Conservation (phyloP, 2,329 filamentous ascomycete genomes). For the Lecanicillium sp. region DNA sequence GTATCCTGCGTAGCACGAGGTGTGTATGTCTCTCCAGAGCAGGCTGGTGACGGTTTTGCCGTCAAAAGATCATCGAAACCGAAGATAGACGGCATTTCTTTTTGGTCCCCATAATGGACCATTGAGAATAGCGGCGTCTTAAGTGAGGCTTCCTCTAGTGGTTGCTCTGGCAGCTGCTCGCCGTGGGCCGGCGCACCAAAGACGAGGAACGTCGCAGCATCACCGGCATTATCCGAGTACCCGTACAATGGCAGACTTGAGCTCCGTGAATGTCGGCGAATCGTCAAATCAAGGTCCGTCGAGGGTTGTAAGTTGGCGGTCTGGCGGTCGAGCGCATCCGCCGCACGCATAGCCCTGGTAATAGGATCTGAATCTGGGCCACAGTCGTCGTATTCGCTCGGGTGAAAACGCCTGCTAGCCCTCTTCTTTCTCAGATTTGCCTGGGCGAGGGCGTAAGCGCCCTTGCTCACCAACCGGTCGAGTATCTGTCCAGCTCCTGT, state of each 20-base stretch:
- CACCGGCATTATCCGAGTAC: conserved; percentile 33
- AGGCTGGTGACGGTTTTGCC: neutral
- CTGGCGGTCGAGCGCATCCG: conserved; percentile 48
- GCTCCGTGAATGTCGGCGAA: conserved; percentile 33
- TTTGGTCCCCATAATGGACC: conserved; percentile 3
- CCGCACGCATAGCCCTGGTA: conserved; percentile 49
- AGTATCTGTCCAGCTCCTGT: conserved; percentile 44
- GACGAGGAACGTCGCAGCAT: conserved; percentile 39
- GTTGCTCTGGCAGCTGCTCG: neutral
- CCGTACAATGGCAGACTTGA: conserved; percentile 42
- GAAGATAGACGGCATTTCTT: conserved; percentile 4
- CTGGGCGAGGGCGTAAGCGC: conserved; percentile 30
- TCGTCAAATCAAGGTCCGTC: conserved; percentile 40
- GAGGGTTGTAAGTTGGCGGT: conserved; percentile 46
- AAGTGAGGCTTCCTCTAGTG: neutral
- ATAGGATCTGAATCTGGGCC: conserved; percentile 32
- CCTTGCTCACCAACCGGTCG: conserved; percentile 40
- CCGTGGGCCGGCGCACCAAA: conserved; percentile 27
- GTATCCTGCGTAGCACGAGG: neutral
- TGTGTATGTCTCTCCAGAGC: neutral
- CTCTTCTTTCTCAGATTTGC: conserved; percentile 13
- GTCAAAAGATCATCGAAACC: conserved; percentile 4
- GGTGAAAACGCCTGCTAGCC: neutral
- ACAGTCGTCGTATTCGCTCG: conserved; percentile 1
- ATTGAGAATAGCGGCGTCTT: conserved; percentile 3